Conservation (phyloP, 345 rosid genomes). For the Eucalyptus coolabah region DNA sequence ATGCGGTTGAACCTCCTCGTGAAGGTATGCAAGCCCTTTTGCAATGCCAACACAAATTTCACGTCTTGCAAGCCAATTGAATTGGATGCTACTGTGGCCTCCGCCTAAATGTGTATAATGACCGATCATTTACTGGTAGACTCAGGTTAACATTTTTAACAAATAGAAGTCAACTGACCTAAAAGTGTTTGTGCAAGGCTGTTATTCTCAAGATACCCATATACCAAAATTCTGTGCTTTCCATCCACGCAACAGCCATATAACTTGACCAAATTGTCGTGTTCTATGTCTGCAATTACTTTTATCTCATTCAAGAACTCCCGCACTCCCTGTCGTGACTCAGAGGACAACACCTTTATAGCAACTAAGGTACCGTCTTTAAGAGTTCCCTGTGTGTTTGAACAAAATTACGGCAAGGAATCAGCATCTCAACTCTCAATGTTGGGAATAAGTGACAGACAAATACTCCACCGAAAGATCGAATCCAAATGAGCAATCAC, state of each 20-base stretch:
- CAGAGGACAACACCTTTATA: constrained; percentile 50
- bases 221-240: constrained; percentile 51
- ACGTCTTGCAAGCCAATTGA: constrained; percentile 36
- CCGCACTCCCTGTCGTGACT: constrained; percentile 49
- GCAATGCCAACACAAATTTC: constrained; percentile 61
- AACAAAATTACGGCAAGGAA: neutral
- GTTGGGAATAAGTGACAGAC: neutral
- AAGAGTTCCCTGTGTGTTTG: constrained; percentile 35
- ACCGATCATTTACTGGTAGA: neutral
- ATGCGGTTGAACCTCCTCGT: constrained; percentile 50
- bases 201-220: constrained; percentile 60
- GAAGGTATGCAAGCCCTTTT: constrained; percentile 57
- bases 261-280: constrained; percentile 50
- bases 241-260: constrained; percentile 58
- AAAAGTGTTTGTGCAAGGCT: constrained; percentile 64
- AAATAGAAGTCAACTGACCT: constrained; percentile 11
- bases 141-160: neutral
- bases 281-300: constrained; percentile 38
- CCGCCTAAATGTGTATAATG: constrained; percentile 12
- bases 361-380: constrained; percentile 41
- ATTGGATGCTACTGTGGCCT: constrained; percentile 22
- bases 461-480: neutral
- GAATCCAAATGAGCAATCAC: constrained; percentile 10
- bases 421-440: neutral
- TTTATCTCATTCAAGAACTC: constrained; percentile 67